Evolutionary conservation across 2,329 filamentous ascomycete genomes (phyloP).

Genomic region (Cercospora citrullina): DNA sequence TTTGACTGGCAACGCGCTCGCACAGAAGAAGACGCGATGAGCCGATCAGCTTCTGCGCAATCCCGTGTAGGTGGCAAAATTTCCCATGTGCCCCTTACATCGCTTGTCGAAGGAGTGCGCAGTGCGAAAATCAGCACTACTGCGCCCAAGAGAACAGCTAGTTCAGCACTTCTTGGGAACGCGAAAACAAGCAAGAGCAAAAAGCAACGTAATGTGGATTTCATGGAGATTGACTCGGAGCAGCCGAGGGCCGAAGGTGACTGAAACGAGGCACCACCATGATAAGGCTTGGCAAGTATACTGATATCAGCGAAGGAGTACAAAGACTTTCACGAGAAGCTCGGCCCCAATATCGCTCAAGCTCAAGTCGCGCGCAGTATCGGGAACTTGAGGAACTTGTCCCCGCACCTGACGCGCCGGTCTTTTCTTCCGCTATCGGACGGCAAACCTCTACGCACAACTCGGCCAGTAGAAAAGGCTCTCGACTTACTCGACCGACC

Average conservation of each 20-base stretch:
- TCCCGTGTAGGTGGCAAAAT: not conserved
- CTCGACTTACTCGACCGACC: not conserved
- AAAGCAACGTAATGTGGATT: not conserved
- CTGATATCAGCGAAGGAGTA: not conserved
- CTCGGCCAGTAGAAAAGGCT: fast-evolving
- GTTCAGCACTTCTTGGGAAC: no score
- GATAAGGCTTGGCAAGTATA: not conserved
- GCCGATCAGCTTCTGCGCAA: not conserved
- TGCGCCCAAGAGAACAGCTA: no score
- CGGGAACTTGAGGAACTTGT: not conserved
- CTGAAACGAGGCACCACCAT: not conserved
- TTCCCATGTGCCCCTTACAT: not conserved
- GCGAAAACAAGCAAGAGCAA: not conserved
- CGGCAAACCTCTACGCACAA: not conserved
- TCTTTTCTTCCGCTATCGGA: not conserved
- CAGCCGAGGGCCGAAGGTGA: not conserved
- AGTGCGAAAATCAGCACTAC: no score
- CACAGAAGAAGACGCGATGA: not conserved
- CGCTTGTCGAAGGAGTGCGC: not conserved
- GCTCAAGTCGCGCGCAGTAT: not conserved
- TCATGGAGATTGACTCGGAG: not conserved
- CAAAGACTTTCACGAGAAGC: not conserved
- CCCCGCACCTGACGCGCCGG: not conserved
- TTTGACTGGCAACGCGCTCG: conserved; percentile 13
- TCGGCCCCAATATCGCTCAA: not conserved